Percentiles rank a stretch among this genome's conserved stretches.
Evolutionary conservation across 441 rosid species (phyloP).

Genomic region (Raphanus hybrid): DNA sequence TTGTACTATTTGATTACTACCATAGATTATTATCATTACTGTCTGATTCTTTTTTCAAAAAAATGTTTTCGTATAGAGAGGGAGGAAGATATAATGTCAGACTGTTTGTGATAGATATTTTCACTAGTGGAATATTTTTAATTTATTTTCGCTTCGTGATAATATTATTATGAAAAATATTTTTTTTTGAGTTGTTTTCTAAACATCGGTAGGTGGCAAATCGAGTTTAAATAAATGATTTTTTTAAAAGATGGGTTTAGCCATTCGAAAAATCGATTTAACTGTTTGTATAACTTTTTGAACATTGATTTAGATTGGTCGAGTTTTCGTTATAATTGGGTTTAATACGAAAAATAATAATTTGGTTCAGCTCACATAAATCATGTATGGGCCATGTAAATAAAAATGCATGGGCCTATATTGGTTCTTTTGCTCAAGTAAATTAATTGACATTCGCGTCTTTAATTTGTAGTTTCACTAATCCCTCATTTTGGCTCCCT

Average conservation of each 20-base stretch:
- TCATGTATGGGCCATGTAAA: neutral
- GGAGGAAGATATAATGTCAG: conserved; percentile 2
- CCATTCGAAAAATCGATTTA: too few species aligned
- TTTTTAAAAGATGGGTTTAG: too few species aligned
- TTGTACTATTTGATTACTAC: neutral
- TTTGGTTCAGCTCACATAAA: neutral
- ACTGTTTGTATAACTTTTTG: too few species aligned
- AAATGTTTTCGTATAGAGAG: conserved; percentile 31
- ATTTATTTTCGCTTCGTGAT: conserved; percentile 5
- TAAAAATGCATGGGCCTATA: neutral
- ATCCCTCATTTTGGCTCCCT: too few species aligned
- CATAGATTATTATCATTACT: neutral
- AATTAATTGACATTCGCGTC: neutral
- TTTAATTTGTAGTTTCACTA: neutral
- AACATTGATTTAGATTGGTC: too few species aligned
- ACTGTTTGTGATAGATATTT: conserved; percentile 26
- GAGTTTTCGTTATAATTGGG: neutral
- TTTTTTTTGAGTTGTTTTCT: neutral
- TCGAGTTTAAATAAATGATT: too few species aligned
- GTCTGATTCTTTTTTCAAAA: conserved; percentile 23
- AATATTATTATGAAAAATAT: conserved; percentile 11
- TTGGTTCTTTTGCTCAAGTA: neutral
- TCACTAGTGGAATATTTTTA: conserved; percentile 19
- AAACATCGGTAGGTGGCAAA: too few species aligned
- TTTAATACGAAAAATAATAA: neutral